Base-by-base conservation (phyloP, 441 rosid genomes). In the Kokia cookei region DNA sequence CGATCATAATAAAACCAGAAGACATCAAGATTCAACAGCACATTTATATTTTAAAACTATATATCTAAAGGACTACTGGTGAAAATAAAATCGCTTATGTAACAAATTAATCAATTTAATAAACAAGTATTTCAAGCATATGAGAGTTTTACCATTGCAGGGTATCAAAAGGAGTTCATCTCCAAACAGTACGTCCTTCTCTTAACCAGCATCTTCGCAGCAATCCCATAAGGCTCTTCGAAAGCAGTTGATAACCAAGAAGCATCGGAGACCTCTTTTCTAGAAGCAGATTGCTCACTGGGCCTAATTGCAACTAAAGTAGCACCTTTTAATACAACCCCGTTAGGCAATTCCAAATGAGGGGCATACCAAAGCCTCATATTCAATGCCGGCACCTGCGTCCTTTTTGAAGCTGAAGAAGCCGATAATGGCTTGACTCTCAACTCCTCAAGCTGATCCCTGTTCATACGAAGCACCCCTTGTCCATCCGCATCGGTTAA, bases 321-420 rank as follows among this genome's bases (percentile, higher is more conserved):
- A 4, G 97, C 99, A 69, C 99, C 98, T 76, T 86, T 82, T 73
- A 93, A 73, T 51, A 93, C 94, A 63, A 86, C 71, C 37, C 97
- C 97, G 73, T 89, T 83, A 0, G 93, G 92, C 82, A 95, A 81
- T 76, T 95, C 93, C 85, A 92, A 64, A 12, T 84, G 81, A 12
- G 97, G 98, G 1, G 98, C 94, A 76, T 94, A 94, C 97, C 99
- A 91, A 11, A 95, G 87, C 78, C 94, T 88, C 97, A 93, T 95
- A 40, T 89, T 91, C 79, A 95, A 76, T 0, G 97, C 97, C 0
- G 98, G 97, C 47, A 95, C 99, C 17, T 89, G 84, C 3, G 99
- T 95, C 85, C 99, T 85, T 88, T 88, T 95, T 0, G 98, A 86
- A 26, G 97, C 95, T 2, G 95, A 89, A 72, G 93, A 90, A 74